Conservation (phyloP, 257 asterid genomes). For the Linderniella brevidens region DNA sequence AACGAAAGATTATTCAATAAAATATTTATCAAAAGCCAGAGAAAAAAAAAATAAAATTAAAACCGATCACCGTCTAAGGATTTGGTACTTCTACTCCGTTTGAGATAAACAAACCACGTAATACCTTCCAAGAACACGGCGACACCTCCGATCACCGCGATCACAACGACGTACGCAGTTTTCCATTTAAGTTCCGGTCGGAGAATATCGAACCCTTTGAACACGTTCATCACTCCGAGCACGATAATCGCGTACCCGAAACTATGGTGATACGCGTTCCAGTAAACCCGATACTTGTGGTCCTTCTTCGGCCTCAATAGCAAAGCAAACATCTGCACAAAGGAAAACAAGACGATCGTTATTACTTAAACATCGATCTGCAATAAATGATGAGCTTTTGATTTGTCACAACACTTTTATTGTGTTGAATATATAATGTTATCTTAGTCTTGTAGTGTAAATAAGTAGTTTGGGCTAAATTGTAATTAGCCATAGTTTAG, state of each 20-base stretch:
- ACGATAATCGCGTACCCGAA: constrained; percentile 44
- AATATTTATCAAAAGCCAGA: too few relatives aligned
- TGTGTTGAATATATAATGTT: too few relatives aligned
- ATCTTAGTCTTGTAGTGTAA: too few relatives aligned
- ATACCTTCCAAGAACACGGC: constrained; percentile 37
- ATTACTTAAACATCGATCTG: too few relatives aligned
- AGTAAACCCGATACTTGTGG: constrained; percentile 61
- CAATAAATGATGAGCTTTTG: too few relatives aligned
- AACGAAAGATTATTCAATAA: too few relatives aligned
- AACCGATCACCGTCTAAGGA: constrained; percentile 21
- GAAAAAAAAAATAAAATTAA: too few relatives aligned
- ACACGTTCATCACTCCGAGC: constrained; percentile 60
- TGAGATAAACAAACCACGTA: constrained; percentile 47
- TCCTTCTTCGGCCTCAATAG: constrained; percentile 66
- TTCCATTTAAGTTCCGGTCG: constrained; percentile 55
- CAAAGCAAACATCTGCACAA: constrained; percentile 42
- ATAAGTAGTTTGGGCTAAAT: too few relatives aligned
- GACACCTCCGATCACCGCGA: constrained; percentile 36
- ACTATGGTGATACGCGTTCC: constrained; percentile 72
- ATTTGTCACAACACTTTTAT: too few relatives aligned
- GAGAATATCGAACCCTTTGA: constrained; percentile 57
- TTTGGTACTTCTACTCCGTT: constrained; percentile 23
- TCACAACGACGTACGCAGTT: constrained; percentile 29
- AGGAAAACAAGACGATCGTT: neutral
- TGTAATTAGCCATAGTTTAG: too few relatives aligned